These are phyloP conservation scores for Metschnikowia borealis DNA, from an alignment of 805 yeast genomes.

Conservation along the genomic window DNA sequence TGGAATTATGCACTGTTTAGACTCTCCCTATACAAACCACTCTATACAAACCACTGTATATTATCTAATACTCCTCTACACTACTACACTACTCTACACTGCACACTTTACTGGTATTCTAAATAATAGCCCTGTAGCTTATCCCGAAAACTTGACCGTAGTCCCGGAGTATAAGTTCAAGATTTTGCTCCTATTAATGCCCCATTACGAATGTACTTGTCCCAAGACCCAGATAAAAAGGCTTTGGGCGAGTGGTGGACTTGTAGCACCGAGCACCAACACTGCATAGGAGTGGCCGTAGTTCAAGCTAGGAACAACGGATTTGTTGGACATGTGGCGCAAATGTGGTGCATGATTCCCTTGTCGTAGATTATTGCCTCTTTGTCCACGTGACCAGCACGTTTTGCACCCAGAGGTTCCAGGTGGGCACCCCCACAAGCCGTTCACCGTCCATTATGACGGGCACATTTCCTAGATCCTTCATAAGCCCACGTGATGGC, in stretches of 20 bases:
- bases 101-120: too few relatives aligned
- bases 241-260: conserved; percentile 58
- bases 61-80: too few relatives aligned
- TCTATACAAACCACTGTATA: too few relatives aligned
- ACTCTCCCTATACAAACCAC: too few relatives aligned
- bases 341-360: conserved; percentile 77
- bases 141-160: conserved; percentile 73
- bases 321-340: conserved; percentile 33
- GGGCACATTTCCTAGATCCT: not conserved
- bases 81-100: too few relatives aligned
- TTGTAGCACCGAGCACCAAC: conserved; percentile 67
- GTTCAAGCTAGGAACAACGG: conserved; percentile 7
- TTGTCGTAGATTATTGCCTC: conserved; percentile 40
- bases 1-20: too few relatives aligned
- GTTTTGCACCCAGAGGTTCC: not conserved
- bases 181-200: conserved; percentile 65
- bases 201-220: conserved; percentile 78
- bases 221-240: conserved; percentile 92
- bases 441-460: not conserved
- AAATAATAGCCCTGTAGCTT: too few relatives aligned
- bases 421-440: conserved; percentile 1
- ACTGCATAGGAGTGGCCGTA: conserved; percentile 72
- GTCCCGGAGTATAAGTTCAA: conserved; percentile 49
- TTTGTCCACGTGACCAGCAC: not conserved
- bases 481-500: not conserved